These are phyloP conservation scores for Penicillium vulpinum DNA, from an alignment of 2,329 filamentous ascomycete genomes.

Conservation along the genomic window DNA sequence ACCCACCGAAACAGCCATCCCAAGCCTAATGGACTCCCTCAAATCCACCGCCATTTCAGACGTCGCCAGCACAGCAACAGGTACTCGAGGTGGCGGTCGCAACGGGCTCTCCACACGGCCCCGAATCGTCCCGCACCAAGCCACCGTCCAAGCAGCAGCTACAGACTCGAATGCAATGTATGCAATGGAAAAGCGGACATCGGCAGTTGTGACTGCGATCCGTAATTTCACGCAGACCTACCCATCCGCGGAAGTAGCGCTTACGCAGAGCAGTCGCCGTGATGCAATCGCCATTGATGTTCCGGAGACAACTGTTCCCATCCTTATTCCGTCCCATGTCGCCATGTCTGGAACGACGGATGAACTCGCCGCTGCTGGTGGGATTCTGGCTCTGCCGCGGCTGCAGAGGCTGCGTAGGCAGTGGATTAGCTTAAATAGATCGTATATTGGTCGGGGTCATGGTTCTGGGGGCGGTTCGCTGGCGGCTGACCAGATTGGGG, in stretches of 20 bases:
- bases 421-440: conserved; percentile 49
- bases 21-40: conserved; percentile 21
- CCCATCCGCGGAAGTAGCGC: conserved; percentile 39
- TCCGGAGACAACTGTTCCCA: conserved; percentile 29
- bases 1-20: conserved; percentile 11
- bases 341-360: conserved; percentile 42
- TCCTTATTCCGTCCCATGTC: conserved; percentile 43
- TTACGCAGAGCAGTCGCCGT: conserved; percentile 29
- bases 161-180: conserved; percentile 46
- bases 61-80: conserved; percentile 31
- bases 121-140: conserved; percentile 44
- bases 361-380: conserved; percentile 44
- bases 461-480: conserved; percentile 36
- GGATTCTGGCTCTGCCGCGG: conserved; percentile 42
- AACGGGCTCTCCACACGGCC: conserved; percentile 20
- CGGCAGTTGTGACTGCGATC: conserved; percentile 44
- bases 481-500: conserved; percentile 37
- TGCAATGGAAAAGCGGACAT: conserved; percentile 45
- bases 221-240: conserved; percentile 42
- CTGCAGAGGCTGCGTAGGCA: conserved; percentile 47
- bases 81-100: conserved; percentile 15
- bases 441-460: conserved; percentile 40
- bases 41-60: conserved; percentile 26
- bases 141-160: conserved; percentile 43
- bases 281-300: conserved; percentile 39